Percentiles rank a stretch among this genome's conserved stretches.
phyloP scores from a whole-genome alignment of 2,329 filamentous ascomycete genomes.

The Penicillium capsulatum region DNA sequence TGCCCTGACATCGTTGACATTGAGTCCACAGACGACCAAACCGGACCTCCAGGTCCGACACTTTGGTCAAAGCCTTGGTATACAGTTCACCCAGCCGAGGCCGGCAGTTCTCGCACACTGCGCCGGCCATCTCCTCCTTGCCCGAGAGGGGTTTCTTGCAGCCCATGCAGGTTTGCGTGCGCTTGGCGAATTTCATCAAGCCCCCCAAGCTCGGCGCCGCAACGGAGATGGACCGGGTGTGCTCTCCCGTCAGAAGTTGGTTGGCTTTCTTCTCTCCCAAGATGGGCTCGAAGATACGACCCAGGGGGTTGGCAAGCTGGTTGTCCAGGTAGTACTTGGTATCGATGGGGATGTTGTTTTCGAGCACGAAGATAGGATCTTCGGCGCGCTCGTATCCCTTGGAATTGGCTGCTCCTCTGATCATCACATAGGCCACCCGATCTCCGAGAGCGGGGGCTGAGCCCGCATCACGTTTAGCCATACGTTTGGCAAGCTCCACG shows the following conservation, averaged over 20 bases:
- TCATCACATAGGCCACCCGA: constrained; percentile 96
- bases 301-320: constrained; percentile 89
- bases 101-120: constrained; percentile 81
- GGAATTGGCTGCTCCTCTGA: constrained; percentile 80
- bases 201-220: constrained; percentile 87
- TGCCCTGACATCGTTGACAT: constrained; percentile 95
- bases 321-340: constrained; percentile 99
- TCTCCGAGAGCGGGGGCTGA: constrained; percentile 90
- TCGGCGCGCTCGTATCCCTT: constrained; percentile 98
- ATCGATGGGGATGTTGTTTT: constrained; percentile 96
- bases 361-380: constrained; percentile 93
- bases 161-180: constrained; percentile 96
- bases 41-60: constrained; percentile 85
- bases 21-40: constrained; percentile 96
- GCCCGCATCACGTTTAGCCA: constrained; percentile 94
- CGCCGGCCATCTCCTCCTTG: constrained; percentile 74
- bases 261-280: constrained; percentile 87
- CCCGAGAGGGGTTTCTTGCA: constrained; percentile 92
- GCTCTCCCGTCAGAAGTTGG: constrained; percentile 81
- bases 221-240: constrained; percentile 90
- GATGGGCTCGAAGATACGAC: constrained; percentile 96
- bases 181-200: constrained; percentile 97
- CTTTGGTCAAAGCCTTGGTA: constrained; percentile 80
- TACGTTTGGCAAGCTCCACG: constrained; percentile 88
- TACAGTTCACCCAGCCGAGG: constrained; percentile 88